Conservation (phyloP, 2,329 filamentous ascomycete species). For the Rugonectria rugulosa region DNA sequence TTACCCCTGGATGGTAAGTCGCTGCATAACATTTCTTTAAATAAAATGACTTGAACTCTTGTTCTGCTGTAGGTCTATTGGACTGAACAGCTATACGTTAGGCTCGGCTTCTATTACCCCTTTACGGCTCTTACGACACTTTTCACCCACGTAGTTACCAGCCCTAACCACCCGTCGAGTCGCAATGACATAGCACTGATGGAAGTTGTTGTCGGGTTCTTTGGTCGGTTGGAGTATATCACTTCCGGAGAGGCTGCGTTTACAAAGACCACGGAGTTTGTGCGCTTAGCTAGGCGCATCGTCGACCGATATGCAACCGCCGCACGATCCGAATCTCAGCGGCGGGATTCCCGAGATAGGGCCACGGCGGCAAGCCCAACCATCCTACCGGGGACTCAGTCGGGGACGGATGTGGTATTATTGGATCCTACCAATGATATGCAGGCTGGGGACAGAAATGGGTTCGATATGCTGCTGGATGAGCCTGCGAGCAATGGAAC, state of each 20-base stretch:
- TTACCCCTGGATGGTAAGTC: slow-evolving; percentile 10
- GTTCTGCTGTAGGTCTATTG: neutral
- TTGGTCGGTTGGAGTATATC: slow-evolving; percentile 14
- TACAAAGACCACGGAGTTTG: slow-evolving; percentile 15
- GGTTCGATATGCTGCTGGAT: neutral
- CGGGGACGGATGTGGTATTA: neutral
- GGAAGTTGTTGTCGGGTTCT: slow-evolving; percentile 13
- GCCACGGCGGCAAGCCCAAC: neutral
- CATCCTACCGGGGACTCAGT: neutral
- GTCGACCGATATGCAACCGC: neutral
- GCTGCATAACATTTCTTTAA: neutral
- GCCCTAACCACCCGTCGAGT: neutral
- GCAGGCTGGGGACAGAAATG: neutral
- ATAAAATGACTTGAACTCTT: neutral
- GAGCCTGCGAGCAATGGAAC: neutral
- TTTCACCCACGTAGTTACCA: slow-evolving; percentile 3
- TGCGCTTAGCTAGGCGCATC: neutral
- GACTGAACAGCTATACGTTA: neutral
- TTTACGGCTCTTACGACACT: slow-evolving; percentile 5
- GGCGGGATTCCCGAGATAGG: neutral
- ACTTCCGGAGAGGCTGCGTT: slow-evolving; percentile 14
- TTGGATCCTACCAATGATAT: neutral
- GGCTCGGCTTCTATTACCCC: slow-evolving; percentile 8
- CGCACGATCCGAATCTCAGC: neutral
- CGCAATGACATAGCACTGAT: slow-evolving; percentile 14